Evolutionary conservation across 495 filamentous ascomycete genomes (phyloP), one percentile per base, ranked within the genome.

Genomic region (Hypoxylon cercidicola): DNA sequence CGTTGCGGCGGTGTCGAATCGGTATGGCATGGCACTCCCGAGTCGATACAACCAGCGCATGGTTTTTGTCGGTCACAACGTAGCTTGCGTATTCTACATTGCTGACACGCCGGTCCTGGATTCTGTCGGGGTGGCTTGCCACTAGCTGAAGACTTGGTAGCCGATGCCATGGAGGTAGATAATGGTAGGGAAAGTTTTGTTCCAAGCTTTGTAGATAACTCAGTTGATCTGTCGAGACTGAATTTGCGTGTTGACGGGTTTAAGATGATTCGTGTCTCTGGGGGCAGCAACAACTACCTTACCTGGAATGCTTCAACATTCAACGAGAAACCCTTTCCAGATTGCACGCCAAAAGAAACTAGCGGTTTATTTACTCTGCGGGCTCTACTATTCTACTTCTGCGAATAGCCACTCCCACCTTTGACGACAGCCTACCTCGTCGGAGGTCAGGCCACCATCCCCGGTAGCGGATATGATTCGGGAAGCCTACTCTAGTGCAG

Each of bases 101-200:
- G 51, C 39, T 55, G 51, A 20, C 51, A 55, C 3, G 51, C 51
- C 30, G 51, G 51, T 44, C 51, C 51, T 32, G 51, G 51, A 39
- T 55, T 55, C 30, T 55, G 51, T 55, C 51, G 51, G 6, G 51
- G 51, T 39, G 37, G 37, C 23, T 55, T 55, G 21, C 39, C 39
- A 15, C 9, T 55, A 8, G 39, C 39, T 5, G 51, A 6, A 20
- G 51, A 13, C 13, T 55, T 55, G 20, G 37, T 44, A 11, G 23
- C 18, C 2, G 50, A 16, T 43, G 51, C 51, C 51, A 55, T 55
- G n/a, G 23, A 25, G 39, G 13, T 41, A 20, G 20, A 34, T 23
- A 40, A 1, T 19, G 32, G 11, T 40, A 12, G 13, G 43, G 2
- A 3, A 34, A n/a, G 37, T 4, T 8, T 32, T 32, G 8, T 16